Percentiles rank a stretch among this genome's conserved stretches.
phyloP scores from a whole-genome alignment of 805 yeast genomes.

The Wickerhamiella occidentalis region DNA sequence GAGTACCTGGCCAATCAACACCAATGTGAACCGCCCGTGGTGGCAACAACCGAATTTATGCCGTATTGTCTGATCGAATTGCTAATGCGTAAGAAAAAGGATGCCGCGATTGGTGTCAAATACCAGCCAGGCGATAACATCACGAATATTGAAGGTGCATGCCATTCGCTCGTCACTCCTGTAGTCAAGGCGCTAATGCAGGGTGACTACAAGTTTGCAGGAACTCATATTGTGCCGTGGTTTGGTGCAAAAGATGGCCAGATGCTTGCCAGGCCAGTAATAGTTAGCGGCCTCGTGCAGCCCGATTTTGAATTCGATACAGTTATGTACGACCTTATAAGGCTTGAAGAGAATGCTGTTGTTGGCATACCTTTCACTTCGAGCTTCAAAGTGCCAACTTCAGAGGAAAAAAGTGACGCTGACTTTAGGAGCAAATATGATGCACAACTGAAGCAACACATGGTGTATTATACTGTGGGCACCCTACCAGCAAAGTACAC shows the following conservation, averaged over 20 bases:
- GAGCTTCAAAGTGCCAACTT: constrained; percentile 10
- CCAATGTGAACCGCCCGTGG: constrained; percentile 11
- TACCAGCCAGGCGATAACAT: constrained; percentile 15
- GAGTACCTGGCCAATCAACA: not conserved
- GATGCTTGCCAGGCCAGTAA: constrained; percentile 12
- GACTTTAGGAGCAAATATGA: constrained; percentile 11
- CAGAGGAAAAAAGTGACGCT: constrained; percentile 1
- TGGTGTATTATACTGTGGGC: constrained; percentile 12
- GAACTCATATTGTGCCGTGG: constrained; percentile 10
- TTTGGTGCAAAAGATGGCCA: not conserved
- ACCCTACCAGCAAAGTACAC: not conserved
- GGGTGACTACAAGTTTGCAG: constrained; percentile 14
- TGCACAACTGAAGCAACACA: constrained; percentile 10
- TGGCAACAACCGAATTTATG: constrained; percentile 10
- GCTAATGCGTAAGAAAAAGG: constrained; percentile 14
- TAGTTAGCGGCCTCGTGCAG: constrained; percentile 20
- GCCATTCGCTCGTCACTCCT: constrained; percentile 17
- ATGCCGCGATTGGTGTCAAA: constrained; percentile 13
- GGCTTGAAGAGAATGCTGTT: constrained; percentile 4
- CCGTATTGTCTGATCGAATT: constrained; percentile 13
- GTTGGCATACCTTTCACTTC: constrained; percentile 10
- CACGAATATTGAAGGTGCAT: constrained; percentile 17
- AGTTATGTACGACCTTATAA: constrained; percentile 15
- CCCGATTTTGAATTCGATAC: constrained; percentile 19
- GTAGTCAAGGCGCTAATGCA: constrained; percentile 15